phyloP scores from a whole-genome alignment of 306 rosid genomes.

The Abrus precatorius region DNA sequence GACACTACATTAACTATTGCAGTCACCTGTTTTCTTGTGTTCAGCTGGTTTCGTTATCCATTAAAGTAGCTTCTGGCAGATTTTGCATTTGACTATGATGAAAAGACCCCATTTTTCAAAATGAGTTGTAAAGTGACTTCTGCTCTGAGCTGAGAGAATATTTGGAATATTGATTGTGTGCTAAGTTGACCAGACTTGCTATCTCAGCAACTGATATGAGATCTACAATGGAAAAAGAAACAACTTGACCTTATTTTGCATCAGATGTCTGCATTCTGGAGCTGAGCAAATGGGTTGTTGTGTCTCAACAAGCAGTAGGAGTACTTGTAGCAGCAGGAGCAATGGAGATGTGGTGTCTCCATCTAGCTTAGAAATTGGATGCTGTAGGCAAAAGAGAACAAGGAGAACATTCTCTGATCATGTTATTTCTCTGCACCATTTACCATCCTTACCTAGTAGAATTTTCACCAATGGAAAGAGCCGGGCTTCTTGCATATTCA shows the following conservation, averaged over 20 bases:
- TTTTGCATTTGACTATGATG: slow-evolving; percentile 57
- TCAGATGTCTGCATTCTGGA: slow-evolving; percentile 64
- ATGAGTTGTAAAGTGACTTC: slow-evolving; percentile 55
- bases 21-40: slow-evolving; percentile 61
- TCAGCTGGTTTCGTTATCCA: slow-evolving; percentile 63
- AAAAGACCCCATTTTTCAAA: slow-evolving; percentile 50
- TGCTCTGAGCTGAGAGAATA: slow-evolving; percentile 56
- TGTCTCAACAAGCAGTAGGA: slow-evolving; percentile 83
- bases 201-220: slow-evolving; percentile 62
- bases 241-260: slow-evolving; percentile 46
- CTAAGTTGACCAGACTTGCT: slow-evolving; percentile 56
- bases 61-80: slow-evolving; percentile 39
- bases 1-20: slow-evolving; percentile 50
- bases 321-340: slow-evolving; percentile 83
- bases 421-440: slow-evolving; percentile 65
- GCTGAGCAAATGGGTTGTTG: slow-evolving; percentile 87
- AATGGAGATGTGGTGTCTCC: slow-evolving; percentile 73
- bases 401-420: slow-evolving; percentile 84
- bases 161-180: slow-evolving; percentile 51
- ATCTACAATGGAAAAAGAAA: slow-evolving; percentile 54
- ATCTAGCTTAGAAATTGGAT: slow-evolving; percentile 64
- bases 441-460: slow-evolving; percentile 79
- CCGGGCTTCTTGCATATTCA: slow-evolving; percentile 81
- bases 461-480: slow-evolving; percentile 87
- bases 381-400: slow-evolving; percentile 65